Evolutionary conservation across 352 stramenopile genomes (phyloP).

Genomic region (Phytophthora melonis): DNA sequence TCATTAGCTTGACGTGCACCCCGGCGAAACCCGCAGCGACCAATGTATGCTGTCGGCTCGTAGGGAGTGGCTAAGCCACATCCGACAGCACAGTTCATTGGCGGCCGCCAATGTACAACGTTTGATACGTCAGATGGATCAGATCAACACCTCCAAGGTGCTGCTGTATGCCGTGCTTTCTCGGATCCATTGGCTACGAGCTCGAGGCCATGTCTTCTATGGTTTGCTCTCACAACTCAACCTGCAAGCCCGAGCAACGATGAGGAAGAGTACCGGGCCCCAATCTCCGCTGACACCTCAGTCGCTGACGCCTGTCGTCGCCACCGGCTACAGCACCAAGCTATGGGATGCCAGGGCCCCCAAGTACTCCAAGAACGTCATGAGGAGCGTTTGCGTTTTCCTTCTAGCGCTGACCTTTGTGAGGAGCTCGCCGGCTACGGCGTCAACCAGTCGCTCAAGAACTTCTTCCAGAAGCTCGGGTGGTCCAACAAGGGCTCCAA

Average conservation of each 20-base stretch:
- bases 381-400: conserved; percentile 64
- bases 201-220: background rate
- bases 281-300: conserved; percentile 23
- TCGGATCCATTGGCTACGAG: background rate
- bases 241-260: conserved; percentile 1
- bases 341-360: conserved; percentile 54
- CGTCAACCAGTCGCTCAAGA: conserved; percentile 68
- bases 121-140: background rate
- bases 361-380: conserved; percentile 62
- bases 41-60: background rate
- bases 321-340: conserved; percentile 23
- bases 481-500: conserved; percentile 64
- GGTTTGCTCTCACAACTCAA: conserved; percentile 7
- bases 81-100: background rate
- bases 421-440: conserved; percentile 66
- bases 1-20: background rate
- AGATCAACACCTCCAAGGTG: background rate
- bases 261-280: conserved; percentile 10
- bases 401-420: conserved; percentile 52
- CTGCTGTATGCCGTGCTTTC: background rate
- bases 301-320: conserved; percentile 18
- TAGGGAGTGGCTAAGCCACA: background rate
- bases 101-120: background rate
- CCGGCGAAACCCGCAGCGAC: background rate
- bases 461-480: conserved; percentile 69